phyloP scores from a whole-genome alignment of 306 rosid genomes.

The Fagus sylvatica region DNA sequence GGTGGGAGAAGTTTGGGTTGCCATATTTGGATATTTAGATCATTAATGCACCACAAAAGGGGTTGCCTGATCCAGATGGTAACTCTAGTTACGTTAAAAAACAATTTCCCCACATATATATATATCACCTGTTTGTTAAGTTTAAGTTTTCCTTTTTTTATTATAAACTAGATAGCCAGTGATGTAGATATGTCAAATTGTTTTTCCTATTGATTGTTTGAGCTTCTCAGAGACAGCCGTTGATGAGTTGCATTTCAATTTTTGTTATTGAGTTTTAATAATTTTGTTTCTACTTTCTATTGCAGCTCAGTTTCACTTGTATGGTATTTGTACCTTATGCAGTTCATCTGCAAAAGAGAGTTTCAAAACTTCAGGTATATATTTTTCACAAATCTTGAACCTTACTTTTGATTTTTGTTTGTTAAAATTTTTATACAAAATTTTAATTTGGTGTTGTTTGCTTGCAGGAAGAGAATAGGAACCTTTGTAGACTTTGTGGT shows the following conservation, averaged over 20 bases:
- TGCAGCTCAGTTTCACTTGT: conserved; percentile 70
- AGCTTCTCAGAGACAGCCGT: background rate
- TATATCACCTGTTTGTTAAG: background rate
- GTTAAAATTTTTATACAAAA: background rate
- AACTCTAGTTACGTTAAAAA: too few species aligned
- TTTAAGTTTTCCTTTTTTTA: background rate
- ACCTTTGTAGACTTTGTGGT: conserved; percentile 34
- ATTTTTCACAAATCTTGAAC: background rate
- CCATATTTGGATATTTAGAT: too few species aligned
- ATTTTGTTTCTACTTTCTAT: conserved; percentile 2
- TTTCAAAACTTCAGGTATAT: conserved; percentile 65
- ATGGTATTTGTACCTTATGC: conserved; percentile 51
- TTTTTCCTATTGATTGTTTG: background rate
- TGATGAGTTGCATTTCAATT: background rate
- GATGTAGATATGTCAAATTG: background rate
- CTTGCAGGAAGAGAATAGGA: conserved; percentile 58
- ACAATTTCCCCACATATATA: too few species aligned
- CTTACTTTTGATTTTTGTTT: background rate
- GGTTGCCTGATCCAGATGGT: too few species aligned
- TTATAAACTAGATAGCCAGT: background rate
- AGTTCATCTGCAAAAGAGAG: conserved; percentile 48
- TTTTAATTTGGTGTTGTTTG: conserved; percentile 2
- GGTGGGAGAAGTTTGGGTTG: too few species aligned
- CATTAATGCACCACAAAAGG: too few species aligned
- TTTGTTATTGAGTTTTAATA: background rate